These are phyloP conservation scores for Phialophora chinensis DNA, from an alignment of 2,329 filamentous ascomycete genomes.

Conservation along the genomic window DNA sequence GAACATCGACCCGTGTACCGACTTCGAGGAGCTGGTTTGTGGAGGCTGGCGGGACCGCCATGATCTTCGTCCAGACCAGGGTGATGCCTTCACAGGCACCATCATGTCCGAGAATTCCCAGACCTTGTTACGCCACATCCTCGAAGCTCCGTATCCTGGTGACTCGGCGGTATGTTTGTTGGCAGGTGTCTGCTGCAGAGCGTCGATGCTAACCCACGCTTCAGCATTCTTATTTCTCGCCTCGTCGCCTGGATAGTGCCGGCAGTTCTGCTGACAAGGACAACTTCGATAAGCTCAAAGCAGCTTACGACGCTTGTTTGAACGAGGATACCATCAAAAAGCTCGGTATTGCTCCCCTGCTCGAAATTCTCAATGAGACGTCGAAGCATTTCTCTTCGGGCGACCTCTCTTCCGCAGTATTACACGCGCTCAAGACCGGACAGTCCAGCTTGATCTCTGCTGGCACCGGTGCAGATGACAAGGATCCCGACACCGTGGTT, in stretches of 20 bases:
- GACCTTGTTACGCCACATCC: conserved; percentile 65
- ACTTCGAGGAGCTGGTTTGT: conserved; percentile 72
- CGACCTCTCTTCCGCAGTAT: conserved; percentile 45
- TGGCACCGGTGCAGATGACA: conserved; percentile 55
- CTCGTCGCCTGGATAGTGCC: conserved; percentile 17
- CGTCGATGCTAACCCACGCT: conserved; percentile 36
- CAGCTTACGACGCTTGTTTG: conserved; percentile 70
- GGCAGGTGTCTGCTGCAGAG: conserved; percentile 42
- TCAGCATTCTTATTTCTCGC: conserved; percentile 36
- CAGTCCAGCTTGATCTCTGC: conserved; percentile 45
- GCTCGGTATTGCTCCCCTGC: conserved; percentile 62
- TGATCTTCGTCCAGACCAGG: conserved; percentile 69
- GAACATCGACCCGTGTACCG: conserved; percentile 69
- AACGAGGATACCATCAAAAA: conserved; percentile 64
- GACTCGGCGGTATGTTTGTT: conserved; percentile 39
- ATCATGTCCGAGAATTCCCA: conserved; percentile 67
- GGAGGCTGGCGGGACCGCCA: conserved; percentile 69
- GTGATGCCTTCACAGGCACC: conserved; percentile 64
- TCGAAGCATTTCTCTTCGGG: conserved; percentile 48
- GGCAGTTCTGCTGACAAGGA: conserved; percentile 46
- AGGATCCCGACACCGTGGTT: conserved; percentile 61
- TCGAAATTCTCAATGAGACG: conserved; percentile 59
- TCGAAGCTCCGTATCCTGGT: conserved; percentile 62
- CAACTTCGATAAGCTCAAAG: conserved; percentile 71
- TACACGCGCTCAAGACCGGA: conserved; percentile 48